Percentiles rank a stretch among this genome's conserved stretches.
These are phyloP conservation scores for Pichia sp. DNA, from an alignment of 1,139 yeast species.

Conservation along the genomic window DNA sequence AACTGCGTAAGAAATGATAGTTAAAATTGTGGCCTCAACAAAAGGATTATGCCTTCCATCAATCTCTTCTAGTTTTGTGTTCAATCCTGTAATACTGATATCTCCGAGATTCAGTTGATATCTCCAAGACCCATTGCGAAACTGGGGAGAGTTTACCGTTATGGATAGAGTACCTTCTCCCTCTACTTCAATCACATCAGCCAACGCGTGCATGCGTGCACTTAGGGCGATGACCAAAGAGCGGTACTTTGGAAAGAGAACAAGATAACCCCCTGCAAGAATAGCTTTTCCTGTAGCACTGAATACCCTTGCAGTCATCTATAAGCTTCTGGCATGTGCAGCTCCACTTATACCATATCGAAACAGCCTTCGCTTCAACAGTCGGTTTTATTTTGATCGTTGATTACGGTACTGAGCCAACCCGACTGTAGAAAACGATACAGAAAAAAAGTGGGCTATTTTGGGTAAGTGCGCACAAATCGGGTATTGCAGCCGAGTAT, in stretches of 20 bases:
- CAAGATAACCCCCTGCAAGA: slow-evolving; percentile 90
- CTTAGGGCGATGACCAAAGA: slow-evolving; percentile 86
- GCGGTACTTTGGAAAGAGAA: slow-evolving; percentile 64
- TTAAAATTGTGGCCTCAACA: slow-evolving; percentile 52
- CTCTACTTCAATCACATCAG: slow-evolving; percentile 1
- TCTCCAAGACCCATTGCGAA: slow-evolving; percentile 60
- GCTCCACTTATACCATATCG: too few species aligned
- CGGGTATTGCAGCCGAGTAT: background rate
- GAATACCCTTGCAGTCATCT: slow-evolving; percentile 29
- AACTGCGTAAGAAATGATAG: slow-evolving; percentile 46
- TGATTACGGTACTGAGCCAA: background rate
- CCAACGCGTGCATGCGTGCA: slow-evolving; percentile 78
- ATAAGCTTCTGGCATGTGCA: too few species aligned
- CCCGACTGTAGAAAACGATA: too few species aligned
- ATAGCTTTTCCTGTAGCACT: slow-evolving; percentile 97
- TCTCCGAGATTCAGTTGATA: slow-evolving; percentile 32
- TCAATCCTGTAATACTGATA: background rate
- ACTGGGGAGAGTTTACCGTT: slow-evolving; percentile 70
- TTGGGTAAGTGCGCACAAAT: background rate
- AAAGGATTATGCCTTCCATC: slow-evolving; percentile 58
- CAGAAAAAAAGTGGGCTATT: background rate
- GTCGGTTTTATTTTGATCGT: too few species aligned
- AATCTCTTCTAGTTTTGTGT: slow-evolving; percentile 12
- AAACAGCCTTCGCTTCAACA: too few species aligned
- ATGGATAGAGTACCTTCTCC: slow-evolving; percentile 28